Evolutionary conservation across 495 filamentous ascomycete genomes (phyloP).

Genomic region (Hypoxylon intermedium): DNA sequence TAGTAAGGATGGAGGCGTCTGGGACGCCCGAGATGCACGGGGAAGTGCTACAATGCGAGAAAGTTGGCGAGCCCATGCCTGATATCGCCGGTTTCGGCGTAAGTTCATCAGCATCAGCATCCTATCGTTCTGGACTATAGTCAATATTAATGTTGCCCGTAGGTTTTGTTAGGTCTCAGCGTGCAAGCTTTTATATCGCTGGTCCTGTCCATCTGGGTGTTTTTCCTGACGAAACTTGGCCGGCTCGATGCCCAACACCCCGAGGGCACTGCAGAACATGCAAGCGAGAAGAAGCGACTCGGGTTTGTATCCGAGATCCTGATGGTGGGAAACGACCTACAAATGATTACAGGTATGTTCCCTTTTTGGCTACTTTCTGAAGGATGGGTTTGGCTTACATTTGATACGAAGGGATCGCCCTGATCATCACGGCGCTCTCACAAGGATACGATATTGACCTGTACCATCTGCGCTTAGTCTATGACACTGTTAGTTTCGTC

Average conservation of each 20-base stretch:
- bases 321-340: slow-evolving; percentile 49
- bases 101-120: slow-evolving; percentile 20
- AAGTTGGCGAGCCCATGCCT: slow-evolving; percentile 48
- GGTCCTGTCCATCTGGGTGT: slow-evolving; percentile 47
- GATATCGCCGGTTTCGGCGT: slow-evolving; percentile 48
- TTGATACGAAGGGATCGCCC: slow-evolving; percentile 25
- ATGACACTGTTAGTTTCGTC: slow-evolving; percentile 49
- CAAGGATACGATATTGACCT: slow-evolving; percentile 36
- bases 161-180: slow-evolving; percentile 47
- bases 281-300: slow-evolving; percentile 43
- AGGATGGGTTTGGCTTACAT: slow-evolving; percentile 2
- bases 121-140: background rate
- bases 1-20: slow-evolving; percentile 15
- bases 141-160: slow-evolving; percentile 12
- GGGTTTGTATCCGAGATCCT: slow-evolving; percentile 47
- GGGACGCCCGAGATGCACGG: slow-evolving; percentile 15
- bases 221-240: slow-evolving; percentile 53
- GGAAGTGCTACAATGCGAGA: slow-evolving; percentile 39
- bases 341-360: slow-evolving; percentile 38
- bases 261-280: slow-evolving; percentile 40
- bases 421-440: slow-evolving; percentile 43
- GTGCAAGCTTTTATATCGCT: slow-evolving; percentile 45
- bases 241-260: slow-evolving; percentile 40
- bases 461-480: slow-evolving; percentile 48
- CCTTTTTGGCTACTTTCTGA: background rate